Percentiles rank a stretch among this genome's conserved stretches.
These are phyloP conservation scores for Orbilia ellipsospora DNA, from an alignment of 2,329 filamentous ascomycete species.

Conservation along the genomic window DNA sequence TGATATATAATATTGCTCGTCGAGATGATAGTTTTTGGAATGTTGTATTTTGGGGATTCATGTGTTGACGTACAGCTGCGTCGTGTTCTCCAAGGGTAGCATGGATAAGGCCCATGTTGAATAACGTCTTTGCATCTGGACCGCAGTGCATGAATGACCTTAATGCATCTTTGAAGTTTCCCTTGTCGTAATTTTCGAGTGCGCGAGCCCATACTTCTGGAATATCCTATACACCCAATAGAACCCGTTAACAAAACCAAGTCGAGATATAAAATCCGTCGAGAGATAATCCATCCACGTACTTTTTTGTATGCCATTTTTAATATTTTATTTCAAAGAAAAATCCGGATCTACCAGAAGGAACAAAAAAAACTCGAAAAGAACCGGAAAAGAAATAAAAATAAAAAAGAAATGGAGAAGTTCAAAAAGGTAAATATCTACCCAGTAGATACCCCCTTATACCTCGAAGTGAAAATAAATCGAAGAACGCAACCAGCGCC, in stretches of 20 bases:
- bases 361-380: neutral
- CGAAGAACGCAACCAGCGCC: conserved; percentile 2
- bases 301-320: conserved; percentile 19
- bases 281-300: neutral
- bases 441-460: conserved; percentile 4
- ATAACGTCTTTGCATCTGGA: conserved; percentile 97
- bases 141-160: conserved; percentile 84
- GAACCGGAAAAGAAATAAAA: conserved; percentile 8
- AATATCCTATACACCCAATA: conserved; percentile 23
- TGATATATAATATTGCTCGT: neutral
- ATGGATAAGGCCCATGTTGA: conserved; percentile 98
- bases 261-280: neutral
- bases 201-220: conserved; percentile 96
- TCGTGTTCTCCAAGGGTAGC: conserved; percentile 97
- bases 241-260: neutral
- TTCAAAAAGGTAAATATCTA: conserved; percentile 1
- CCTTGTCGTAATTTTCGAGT: conserved; percentile 91
- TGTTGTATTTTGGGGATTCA: conserved; percentile 39
- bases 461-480: conserved; percentile 10
- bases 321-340: neutral
- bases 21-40: neutral
- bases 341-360: conserved; percentile 21
- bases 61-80: conserved; percentile 77
- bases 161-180: conserved; percentile 92
- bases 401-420: neutral